Evolutionary conservation across 1,139 yeast species (phyloP), one percentile per base, ranked within the genome.

Genomic region (Hanseniaspora gamundiae): DNA sequence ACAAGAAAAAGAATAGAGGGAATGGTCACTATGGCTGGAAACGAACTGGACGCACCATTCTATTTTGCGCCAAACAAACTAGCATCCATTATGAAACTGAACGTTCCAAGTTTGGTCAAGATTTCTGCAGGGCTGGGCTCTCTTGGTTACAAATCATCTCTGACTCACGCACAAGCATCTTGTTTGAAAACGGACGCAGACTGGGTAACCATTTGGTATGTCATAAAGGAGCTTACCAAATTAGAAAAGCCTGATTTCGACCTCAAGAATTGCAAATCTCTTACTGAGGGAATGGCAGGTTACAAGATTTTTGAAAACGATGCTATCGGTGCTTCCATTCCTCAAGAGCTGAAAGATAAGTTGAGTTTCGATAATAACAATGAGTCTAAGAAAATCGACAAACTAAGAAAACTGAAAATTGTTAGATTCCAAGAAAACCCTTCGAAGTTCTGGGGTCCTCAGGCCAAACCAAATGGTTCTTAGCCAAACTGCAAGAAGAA

Each of bases 371-470:
- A 51, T 14, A 46, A 51, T 42, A 64, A 60, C 31, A 68, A 70
- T 49, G 79, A 71, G 26, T 73, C 80, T 52, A 70, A 67, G 30
- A 70, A 67, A 48, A 62, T 82, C 44, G 77, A 77, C 50, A 68
- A 65, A 46, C 67, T 85, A 47, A 71, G 95, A 53, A 80, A 76
- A 51, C 69, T 85, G 49, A 86, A 86, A 63, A 75, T 88, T 59
- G 86, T 86, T 16, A 71, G 95, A 52, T 88, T 73, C 62, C 98
- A 87, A 61, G 87, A 80, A 57, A 88, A 88, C 59, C 98, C 98
- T 11, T 74, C 85, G 2, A 85, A 82, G 61, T 80, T 84, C 59
- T 91, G 98, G 98, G 98, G 98, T 0, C 98, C 96, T 33, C 85
- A 83, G 65, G 77, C 94, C 3, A 76, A 80, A 55, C 91, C 91